Base-by-base conservation (phyloP, 2,329 filamentous ascomycete genomes). In the Colletotrichum nymphaeae region DNA sequence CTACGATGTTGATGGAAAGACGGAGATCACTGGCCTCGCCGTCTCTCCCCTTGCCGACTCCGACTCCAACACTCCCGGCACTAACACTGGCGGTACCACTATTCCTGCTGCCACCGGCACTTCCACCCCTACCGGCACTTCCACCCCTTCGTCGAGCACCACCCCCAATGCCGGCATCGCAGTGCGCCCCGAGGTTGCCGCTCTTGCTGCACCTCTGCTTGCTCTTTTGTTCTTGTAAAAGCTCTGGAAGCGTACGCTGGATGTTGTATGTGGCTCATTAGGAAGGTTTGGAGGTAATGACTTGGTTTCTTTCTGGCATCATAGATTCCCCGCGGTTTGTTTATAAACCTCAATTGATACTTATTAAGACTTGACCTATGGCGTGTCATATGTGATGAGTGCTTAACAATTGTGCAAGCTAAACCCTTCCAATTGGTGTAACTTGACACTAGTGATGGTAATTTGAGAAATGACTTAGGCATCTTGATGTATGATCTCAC, bases 31-130 rank as follows among this genome's bases (percentile, higher is more conserved):
- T 56, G 80, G 80, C 78, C 85, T 91, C 60, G 85, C 85, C 72
- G 87, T 90, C 63, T 82, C 84, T 73, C 84, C 84, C 26, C 81
- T 89, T 1, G 74, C 77, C n/a, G 81, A 85, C 52, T 81, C 87
- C 70, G 80, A 84, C 68, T 81, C 82, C 77, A 89, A 89, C 82
- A 80, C 80, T 75, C 81, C 83, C 14, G 86, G 86, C 77, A 84
- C 80, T 77, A 87, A 87, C 80, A 78, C 77, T 19, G 79, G 79
- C 65, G 75, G 76, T 55, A 46, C 65, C 3, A 63, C 73, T 11
- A 67, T 56, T 22, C 60, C 60, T 26, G 63, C 28, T 42, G 72
- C 37, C 46, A 63, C 53, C 63, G 59, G 67, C 26, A 63, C 72
- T 75, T 81, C 72, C 16, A 58, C 63, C 5, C 65, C 73, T 19